These are phyloP conservation scores for Henckelia pumila DNA, from an alignment of 257 asterid genomes.

Conservation along the genomic window DNA sequence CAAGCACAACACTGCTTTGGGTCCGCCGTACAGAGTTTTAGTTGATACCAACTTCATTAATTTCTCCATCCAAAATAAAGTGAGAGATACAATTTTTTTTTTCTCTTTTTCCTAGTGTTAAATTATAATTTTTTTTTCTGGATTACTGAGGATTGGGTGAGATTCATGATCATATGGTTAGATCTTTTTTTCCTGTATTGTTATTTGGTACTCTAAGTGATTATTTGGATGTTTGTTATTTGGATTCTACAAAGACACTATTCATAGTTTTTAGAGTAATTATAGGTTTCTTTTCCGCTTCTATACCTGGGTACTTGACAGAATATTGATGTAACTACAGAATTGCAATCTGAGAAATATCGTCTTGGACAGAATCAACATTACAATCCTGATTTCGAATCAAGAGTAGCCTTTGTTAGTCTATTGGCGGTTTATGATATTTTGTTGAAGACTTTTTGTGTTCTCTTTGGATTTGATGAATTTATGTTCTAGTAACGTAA, in stretches of 20 bases:
- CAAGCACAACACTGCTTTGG: slow-evolving; percentile 83
- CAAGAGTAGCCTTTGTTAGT: not conserved
- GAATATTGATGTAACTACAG: too few relatives aligned
- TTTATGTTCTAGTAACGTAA: not conserved
- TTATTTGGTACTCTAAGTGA: too few relatives aligned
- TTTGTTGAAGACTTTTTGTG: not conserved
- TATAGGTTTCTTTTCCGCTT: not conserved
- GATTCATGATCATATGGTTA: not conserved
- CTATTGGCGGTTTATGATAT: not conserved
- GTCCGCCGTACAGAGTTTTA: slow-evolving; percentile 87
- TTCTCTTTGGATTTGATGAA: not conserved
- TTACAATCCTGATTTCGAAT: too few relatives aligned
- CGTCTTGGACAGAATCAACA: too few relatives aligned
- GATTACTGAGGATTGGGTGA: not conserved
- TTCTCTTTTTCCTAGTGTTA: not conserved
- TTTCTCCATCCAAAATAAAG: slow-evolving; percentile 94
- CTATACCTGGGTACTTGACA: not conserved
- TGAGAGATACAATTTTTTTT: slow-evolving; percentile 33
- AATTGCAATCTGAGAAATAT: not conserved
- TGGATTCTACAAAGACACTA: not conserved
- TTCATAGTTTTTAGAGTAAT: not conserved
- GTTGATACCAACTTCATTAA: slow-evolving; percentile 97
- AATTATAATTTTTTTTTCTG: not conserved
- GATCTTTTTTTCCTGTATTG: too few relatives aligned
- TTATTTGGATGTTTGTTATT: not conserved